Evolutionary conservation across 1,284 basidiomycete species (phyloP).

Genomic region (Ceratobasidium sp.): DNA sequence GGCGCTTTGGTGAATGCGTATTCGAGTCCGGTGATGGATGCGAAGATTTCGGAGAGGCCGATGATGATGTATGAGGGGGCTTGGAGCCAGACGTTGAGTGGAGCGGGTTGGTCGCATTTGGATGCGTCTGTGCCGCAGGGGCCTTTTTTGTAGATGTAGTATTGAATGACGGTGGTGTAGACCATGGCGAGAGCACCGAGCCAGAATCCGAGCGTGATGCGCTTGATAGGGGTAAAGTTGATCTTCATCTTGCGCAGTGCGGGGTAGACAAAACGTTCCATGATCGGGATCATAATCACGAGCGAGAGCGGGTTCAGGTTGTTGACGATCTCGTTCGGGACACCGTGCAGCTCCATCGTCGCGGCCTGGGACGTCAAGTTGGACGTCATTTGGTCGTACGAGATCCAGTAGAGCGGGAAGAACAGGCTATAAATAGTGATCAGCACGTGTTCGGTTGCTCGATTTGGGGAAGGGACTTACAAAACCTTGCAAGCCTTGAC

Average conservation of each 20-base stretch:
- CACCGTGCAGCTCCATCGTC: slow-evolving; percentile 72
- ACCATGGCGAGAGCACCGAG: slow-evolving; percentile 68
- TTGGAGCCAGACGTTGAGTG: slow-evolving; percentile 80
- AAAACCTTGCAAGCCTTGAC: slow-evolving; percentile 89
- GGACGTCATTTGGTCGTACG: slow-evolving; percentile 69
- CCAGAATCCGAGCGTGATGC: slow-evolving; percentile 80
- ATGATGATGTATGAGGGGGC: slow-evolving; percentile 59
- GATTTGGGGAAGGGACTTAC: slow-evolving; percentile 73
- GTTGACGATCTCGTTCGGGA: slow-evolving; percentile 70
- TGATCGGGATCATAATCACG: slow-evolving; percentile 50
- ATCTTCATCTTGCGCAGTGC: slow-evolving; percentile 68
- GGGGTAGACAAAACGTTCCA: slow-evolving; percentile 78
- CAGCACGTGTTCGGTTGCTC: slow-evolving; percentile 50
- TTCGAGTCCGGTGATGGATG: slow-evolving; percentile 81
- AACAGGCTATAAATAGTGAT: slow-evolving; percentile 19
- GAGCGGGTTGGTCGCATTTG: slow-evolving; percentile 53
- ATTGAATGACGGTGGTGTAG: slow-evolving; percentile 69
- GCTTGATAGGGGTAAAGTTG: slow-evolving; percentile 78
- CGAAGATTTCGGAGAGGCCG: slow-evolving; percentile 73
- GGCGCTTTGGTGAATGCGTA: slow-evolving; percentile 92
- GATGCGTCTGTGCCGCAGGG: slow-evolving; percentile 72
- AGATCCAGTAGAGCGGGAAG: slow-evolving; percentile 38
- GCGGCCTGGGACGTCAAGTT: slow-evolving; percentile 70
- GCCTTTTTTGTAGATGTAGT: slow-evolving; percentile 78
- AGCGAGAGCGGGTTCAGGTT: slow-evolving; percentile 58